phyloP scores from a whole-genome alignment of 805 yeast species.

The Naumovozyma dairenensis region DNA sequence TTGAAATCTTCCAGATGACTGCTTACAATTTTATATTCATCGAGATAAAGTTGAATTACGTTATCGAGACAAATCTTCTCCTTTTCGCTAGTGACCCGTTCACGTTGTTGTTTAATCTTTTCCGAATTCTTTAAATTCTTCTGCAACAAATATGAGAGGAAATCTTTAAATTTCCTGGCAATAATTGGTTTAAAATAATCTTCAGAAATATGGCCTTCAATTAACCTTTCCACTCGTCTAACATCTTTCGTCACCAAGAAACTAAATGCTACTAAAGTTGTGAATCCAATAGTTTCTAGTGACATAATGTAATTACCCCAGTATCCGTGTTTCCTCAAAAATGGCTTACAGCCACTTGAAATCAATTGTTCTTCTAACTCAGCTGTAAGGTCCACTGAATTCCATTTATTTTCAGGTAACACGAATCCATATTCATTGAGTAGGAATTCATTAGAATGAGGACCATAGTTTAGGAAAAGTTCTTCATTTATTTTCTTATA shows the following conservation, averaged over 20 bases:
- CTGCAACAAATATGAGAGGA: too few species aligned
- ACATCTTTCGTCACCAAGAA: constrained; percentile 25
- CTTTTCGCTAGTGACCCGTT: too few species aligned
- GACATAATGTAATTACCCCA: constrained; percentile 66
- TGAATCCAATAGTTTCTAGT: constrained; percentile 46
- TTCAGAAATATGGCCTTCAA: constrained; percentile 23
- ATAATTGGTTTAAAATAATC: constrained; percentile 17
- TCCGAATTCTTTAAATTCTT: too few species aligned
- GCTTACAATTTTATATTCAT: too few species aligned
- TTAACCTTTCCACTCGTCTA: constrained; percentile 19
- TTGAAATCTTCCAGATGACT: too few species aligned
- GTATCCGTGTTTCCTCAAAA: constrained; percentile 45
- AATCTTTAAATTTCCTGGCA: neutral
- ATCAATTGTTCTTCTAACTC: constrained; percentile 32
- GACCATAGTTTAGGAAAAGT: constrained; percentile 69
- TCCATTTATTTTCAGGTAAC: constrained; percentile 51
- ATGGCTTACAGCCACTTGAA: too few species aligned
- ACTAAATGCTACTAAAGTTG: constrained; percentile 71
- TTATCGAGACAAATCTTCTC: too few species aligned
- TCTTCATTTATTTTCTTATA: constrained; percentile 37
- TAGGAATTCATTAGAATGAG: constrained; percentile 77
- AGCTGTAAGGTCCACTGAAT: constrained; percentile 53
- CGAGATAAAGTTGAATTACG: too few species aligned
- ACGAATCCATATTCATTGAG: constrained; percentile 83
- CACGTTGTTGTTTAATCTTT: neutral